A percentile compares a stretch with the other conserved stretches of the same genome.
These are phyloP conservation scores for Aphanoascus verrucosus DNA, from an alignment of 2,329 filamentous ascomycete genomes.

Conservation along the genomic window DNA sequence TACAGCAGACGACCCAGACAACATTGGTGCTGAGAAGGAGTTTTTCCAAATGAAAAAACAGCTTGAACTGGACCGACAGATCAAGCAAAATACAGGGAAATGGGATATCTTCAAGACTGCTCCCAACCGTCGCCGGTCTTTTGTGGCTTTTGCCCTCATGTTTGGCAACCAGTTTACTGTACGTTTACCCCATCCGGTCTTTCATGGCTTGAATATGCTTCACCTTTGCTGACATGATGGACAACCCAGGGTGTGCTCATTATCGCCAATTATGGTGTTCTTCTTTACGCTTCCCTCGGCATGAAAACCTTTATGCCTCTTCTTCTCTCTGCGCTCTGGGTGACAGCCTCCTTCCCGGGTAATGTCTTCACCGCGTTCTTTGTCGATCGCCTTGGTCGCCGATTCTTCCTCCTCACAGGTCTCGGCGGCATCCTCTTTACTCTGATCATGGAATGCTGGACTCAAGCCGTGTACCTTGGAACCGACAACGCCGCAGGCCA, in stretches of 20 bases:
- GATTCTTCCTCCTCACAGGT: constrained; percentile 30
- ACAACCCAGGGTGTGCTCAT: constrained; percentile 20
- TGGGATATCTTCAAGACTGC: constrained; percentile 36
- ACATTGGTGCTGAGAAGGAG: constrained; percentile 29
- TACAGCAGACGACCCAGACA: constrained; percentile 30
- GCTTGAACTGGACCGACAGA: constrained; percentile 31
- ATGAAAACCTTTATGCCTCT: constrained; percentile 28
- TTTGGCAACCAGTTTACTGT: constrained; percentile 29
- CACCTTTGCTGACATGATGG: not conserved
- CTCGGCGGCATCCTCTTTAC: constrained; percentile 25
- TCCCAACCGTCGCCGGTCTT: constrained; percentile 32
- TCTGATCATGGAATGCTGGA: constrained; percentile 27
- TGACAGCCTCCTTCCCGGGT: constrained; percentile 29
- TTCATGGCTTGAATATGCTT: not conserved
- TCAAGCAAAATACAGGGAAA: constrained; percentile 23
- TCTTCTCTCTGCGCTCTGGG: constrained; percentile 32
- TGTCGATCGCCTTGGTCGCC: constrained; percentile 31
- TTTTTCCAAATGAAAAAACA: constrained; percentile 40
- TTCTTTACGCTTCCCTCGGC: constrained; percentile 29
- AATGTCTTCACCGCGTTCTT: constrained; percentile 36
- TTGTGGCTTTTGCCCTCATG: constrained; percentile 35
- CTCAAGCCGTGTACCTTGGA: constrained; percentile 28
- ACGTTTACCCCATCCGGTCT: not conserved
- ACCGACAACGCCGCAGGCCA: constrained; percentile 28
- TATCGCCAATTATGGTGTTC: constrained; percentile 31